Base-by-base conservation (phyloP, 768 basidiomycete species). In the Scleroderma citrinum region DNA sequence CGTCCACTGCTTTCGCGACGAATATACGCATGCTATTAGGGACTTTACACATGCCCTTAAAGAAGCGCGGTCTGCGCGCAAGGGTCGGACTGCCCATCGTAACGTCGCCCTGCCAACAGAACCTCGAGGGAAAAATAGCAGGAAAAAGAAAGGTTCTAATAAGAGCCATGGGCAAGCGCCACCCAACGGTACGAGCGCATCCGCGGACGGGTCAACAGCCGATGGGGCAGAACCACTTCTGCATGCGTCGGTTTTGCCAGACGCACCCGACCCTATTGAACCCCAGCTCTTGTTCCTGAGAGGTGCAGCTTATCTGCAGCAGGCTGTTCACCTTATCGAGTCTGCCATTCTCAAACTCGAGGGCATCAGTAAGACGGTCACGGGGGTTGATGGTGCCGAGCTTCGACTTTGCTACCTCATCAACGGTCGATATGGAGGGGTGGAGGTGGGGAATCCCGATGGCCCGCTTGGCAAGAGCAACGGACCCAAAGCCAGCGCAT, bases 1-100 rank as follows among this genome's bases (percentile, higher is more conserved):
- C 49, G 89, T 93, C 12, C 87, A 87, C 57, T 87, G 84, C 61
- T 93, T 92, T 73, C 80, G 87, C 42, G 90, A 93, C 52, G 89
- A 92, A 62, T 92, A 83, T 57, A 51, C 70, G 3, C 71, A 76
- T 29, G 91, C 91, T 1, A 79, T 77, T 24, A 85, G 81, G 59
- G 90, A 92, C 62, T 92, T 90, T 52, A 92, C 91, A 0, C 66
- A 82, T 53, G 89, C 85, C 3, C 75, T 93, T 51, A 83, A 81
- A 56, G 88, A 93, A 68, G 78, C 87, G 0, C 81, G 87, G 30
- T 75, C 80, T 0, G 68, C 72, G 20, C 86, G 91, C 46, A 87
- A 82, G 66, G 80, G 81, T 2, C 79, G 77, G 44, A 67, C 71
- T 40, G 68, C 70, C 14, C 86, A 87, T 59, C 68, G 73, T 20